Base-by-base conservation (phyloP, 2,329 filamentous ascomycete genomes). In the Blumeria graminis region DNA sequence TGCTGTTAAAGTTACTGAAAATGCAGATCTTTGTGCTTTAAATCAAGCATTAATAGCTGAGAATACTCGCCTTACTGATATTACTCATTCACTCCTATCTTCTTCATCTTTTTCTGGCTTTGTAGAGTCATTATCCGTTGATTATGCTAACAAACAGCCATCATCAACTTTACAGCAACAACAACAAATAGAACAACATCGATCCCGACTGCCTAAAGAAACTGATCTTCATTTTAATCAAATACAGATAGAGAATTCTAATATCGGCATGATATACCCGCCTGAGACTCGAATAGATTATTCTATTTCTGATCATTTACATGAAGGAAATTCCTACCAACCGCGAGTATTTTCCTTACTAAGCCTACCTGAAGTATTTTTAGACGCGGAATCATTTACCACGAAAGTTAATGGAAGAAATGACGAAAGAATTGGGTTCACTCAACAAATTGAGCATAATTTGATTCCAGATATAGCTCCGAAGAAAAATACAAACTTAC, bases 71-170 rank as follows among this genome's bases (percentile, higher is more conserved):
- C 72, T 90, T 55, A 79, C 77, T 8, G 82, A 87, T 61, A 72
- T 90, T 16, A 86, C 82, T n/a, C 82, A 81, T 67, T 86, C 86
- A 78, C 80, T 90, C 33, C 75, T 90, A 16, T 80, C 80, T 5
- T 90, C 86, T 6, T 77, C 86, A 13, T 83, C 86, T 6, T 94
- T 96, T 71, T 87, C 78, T 61, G 83, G 78, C 70, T 89, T 86
- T 66, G 75, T 95, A 48, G 79, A 85, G 63, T 76, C 81, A 55
- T 74, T 87, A 39, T 82, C 78, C 68, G 69, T 72, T 61, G 81
- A 80, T 65, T 76, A 78, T 14, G 62, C 73, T 13, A 65, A 71
- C 8, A 66, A 69, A 39, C 68, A 71, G 56, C 62, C 63, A 22
- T 62, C 64, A 9, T 61, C 65, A 55, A 59, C 60, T 35, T 59